phyloP scores from a whole-genome alignment of 805 yeast species.

The Lipomyces orientalis region DNA sequence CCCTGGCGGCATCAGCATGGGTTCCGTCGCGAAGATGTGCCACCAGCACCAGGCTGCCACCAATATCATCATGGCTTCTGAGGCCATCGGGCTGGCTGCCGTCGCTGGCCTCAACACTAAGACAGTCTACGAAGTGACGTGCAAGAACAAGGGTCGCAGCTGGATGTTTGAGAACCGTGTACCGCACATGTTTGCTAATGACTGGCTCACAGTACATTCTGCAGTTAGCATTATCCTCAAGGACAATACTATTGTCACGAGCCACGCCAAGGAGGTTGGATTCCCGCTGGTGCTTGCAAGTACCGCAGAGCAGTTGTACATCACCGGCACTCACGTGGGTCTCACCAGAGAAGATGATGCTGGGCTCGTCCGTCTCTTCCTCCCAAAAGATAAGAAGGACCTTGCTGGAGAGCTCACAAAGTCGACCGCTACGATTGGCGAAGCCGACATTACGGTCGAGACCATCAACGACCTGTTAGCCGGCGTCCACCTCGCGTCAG shows the following conservation, averaged over 20 bases:
- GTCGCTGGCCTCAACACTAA: conserved; percentile 30
- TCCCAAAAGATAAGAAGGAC: conserved; percentile 20
- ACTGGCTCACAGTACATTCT: conserved; percentile 30
- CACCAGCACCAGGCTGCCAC: conserved; percentile 33
- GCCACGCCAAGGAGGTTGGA: conserved; percentile 23
- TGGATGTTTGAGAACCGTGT: conserved; percentile 33
- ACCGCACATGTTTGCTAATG: conserved; percentile 31
- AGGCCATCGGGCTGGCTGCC: conserved; percentile 33
- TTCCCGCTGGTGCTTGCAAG: conserved; percentile 26
- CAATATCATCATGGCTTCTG: conserved; percentile 32
- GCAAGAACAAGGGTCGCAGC: conserved; percentile 21
- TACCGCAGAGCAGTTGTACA: conserved; percentile 32
- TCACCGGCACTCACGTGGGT: conserved; percentile 18
- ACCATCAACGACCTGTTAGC: conserved; percentile 30
- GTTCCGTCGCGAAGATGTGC: conserved; percentile 30
- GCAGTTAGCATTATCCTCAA: conserved; percentile 32
- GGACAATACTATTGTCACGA: conserved; percentile 25
- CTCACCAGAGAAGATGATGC: conserved; percentile 28
- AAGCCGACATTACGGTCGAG: conserved; percentile 26
- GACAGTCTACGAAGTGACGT: conserved; percentile 23
- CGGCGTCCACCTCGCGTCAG: conserved; percentile 31
- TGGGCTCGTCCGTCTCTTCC: conserved; percentile 29
- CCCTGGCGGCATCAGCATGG: conserved; percentile 31
- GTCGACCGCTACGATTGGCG: conserved; percentile 16
- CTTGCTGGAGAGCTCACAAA: conserved; percentile 22